Conservation (phyloP, 148 eudicot species). For the Selenicereus undatus region DNA sequence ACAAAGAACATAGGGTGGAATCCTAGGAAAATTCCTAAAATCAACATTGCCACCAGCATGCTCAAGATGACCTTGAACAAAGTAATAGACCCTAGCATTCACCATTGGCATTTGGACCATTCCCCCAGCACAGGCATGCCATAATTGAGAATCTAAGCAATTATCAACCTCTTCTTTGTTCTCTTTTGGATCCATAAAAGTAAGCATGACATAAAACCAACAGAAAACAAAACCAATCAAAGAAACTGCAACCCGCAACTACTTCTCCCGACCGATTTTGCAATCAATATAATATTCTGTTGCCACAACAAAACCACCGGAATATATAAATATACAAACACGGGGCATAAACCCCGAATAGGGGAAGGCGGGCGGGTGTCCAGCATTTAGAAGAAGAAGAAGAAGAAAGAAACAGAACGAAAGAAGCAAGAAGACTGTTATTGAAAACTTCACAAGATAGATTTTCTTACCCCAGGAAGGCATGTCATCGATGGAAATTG, state of each 20-base stretch:
- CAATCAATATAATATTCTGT: constrained; percentile 20
- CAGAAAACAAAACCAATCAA: constrained; percentile 9
- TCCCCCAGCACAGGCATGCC: constrained; percentile 99
- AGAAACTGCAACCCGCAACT: constrained; percentile 16
- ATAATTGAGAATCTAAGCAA: constrained; percentile 82
- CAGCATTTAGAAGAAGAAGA: not conserved
- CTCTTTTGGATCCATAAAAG: constrained; percentile 73
- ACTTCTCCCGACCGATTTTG: constrained; percentile 12
- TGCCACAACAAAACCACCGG: not conserved
- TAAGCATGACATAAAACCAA: constrained; percentile 50
- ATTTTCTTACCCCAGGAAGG: constrained; percentile 17
- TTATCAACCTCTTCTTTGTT: constrained; percentile 55
- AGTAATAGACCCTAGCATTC: constrained; percentile 63
- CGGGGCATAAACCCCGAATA: not conserved
- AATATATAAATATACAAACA: constrained; percentile 2
- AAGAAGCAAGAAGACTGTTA: not conserved
- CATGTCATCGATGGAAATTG: constrained; percentile 18
- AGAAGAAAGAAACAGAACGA: not conserved
- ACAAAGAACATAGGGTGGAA: constrained; percentile 62
- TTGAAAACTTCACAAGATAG: not conserved
- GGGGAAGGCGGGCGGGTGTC: not conserved
- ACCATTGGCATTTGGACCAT: constrained; percentile 90
- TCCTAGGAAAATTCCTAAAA: constrained; percentile 48
- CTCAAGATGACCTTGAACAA: constrained; percentile 86
- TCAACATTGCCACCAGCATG: constrained; percentile 65